Conservation (phyloP, 495 filamentous ascomycete species). For the Chaetomium tenue region DNA sequence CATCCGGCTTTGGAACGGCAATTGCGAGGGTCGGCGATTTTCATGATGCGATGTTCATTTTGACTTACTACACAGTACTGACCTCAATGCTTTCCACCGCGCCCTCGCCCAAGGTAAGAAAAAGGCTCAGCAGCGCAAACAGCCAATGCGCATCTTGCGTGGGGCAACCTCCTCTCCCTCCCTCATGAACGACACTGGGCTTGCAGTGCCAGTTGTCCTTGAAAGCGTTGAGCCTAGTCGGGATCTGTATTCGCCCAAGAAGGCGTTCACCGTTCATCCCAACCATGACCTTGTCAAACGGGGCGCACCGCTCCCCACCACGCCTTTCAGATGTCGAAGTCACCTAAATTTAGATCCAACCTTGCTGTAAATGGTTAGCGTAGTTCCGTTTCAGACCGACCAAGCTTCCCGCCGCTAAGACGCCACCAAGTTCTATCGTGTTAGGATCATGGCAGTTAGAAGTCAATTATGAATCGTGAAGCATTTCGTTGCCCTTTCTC, state of each 20-base stretch:
- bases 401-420: neutral
- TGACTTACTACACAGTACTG: neutral
- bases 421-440: neutral
- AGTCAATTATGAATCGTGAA: neutral
- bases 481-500: too few relatives aligned
- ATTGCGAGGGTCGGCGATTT: neutral
- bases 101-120: neutral
- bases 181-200: neutral
- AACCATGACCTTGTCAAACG: neutral
- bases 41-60: neutral
- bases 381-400: neutral
- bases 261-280: neutral
- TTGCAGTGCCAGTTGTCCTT: neutral
- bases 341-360: constrained; percentile 15
- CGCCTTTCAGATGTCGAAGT: neutral
- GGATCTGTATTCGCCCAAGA: neutral
- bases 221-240: neutral
- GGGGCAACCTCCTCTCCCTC: neutral
- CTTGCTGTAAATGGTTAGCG: neutral
- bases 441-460: too few relatives aligned
- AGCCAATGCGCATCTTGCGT: neutral
- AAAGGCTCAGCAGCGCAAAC: neutral
- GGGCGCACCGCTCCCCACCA: neutral
- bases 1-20: neutral
- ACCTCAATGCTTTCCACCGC: neutral